Base-by-base conservation (phyloP, 768 basidiomycete species). In the Mycena leptocephala region DNA sequence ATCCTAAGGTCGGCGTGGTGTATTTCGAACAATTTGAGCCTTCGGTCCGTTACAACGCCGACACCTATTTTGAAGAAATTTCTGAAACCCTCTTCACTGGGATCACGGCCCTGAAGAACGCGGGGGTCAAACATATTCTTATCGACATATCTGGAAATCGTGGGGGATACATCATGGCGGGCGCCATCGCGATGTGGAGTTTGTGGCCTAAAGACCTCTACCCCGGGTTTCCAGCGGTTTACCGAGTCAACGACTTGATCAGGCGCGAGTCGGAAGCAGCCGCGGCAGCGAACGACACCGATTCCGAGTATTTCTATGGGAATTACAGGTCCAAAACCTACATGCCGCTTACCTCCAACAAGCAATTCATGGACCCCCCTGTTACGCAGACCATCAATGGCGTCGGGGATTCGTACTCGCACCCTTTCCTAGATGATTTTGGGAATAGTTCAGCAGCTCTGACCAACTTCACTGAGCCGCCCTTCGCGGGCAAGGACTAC, bases 11-110 rank as follows among this genome's bases (percentile, higher is more conserved):
- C 35, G 78, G 78, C 41, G 78, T 79, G 18, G 69, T 79, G 20
- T 79, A 79, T 41, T 68, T 79, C 30, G 75, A 79, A 33, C 75
- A 77, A 41, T 79, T 79, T 61, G 72, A 76, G 24, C 68, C 78
- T 16, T 43, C 68, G 5, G 30, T 39, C 13, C 46, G 35, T 13
- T 68, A 41, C 55, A 55, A 73, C 48, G 39, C 33, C 26, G 13
- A 35, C 24, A 43, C 70, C 3, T 79, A 77, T 53, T 74, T 79
- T 55, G 24, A 32, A 0, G 70, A 37, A 6, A 30, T 79, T 20
- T 74, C 75, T 3, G 18, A 43, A 3, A 72, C 69, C 3, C 41
- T 79, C 8, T 74, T 74, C 64, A 51, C 71, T 6, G 78, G 78
- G 8, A 65, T 79, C 35, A 79, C 71, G 6, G 61, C 69, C 0